Evolutionary conservation across 768 basidiomycete genomes (phyloP).

Genomic region (Cytidiella melzeri): DNA sequence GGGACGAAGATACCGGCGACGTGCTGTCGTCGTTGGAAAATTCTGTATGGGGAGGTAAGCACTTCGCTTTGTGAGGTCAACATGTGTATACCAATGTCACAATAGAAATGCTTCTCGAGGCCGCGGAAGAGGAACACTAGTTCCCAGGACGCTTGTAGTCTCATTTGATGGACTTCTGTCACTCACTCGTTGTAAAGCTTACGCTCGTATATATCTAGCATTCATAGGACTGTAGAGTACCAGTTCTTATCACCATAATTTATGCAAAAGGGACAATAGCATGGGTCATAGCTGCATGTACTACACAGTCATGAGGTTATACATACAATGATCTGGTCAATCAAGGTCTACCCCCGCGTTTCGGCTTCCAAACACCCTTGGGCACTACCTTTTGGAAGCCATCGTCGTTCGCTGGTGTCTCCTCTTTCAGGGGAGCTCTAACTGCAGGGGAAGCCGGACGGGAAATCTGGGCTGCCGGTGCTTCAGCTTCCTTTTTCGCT

Average conservation of each 20-base stretch:
- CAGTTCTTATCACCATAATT: constrained; percentile 13
- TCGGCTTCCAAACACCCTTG: constrained; percentile 31
- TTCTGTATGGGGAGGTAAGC: constrained; percentile 70
- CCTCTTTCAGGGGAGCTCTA: constrained; percentile 28
- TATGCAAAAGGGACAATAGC: no score
- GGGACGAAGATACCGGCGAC: constrained; percentile 32
- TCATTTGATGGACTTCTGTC: constrained; percentile 4
- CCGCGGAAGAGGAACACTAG: constrained; percentile 35
- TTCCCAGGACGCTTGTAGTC: constrained; percentile 2
- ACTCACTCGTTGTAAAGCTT: no score
- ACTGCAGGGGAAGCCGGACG: constrained; percentile 34
- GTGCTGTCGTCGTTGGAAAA: constrained; percentile 54
- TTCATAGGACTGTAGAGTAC: constrained; percentile 16
- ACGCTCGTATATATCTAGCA: no score
- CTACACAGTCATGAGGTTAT: no score
- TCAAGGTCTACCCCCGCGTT: constrained; percentile 6
- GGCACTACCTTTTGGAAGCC: constrained; percentile 63
- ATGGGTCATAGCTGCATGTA: no score
- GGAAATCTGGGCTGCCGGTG: constrained; percentile 24
- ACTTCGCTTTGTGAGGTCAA: not conserved
- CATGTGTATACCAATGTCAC: not conserved
- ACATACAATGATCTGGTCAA: no score
- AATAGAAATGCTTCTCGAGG: constrained; percentile 40
- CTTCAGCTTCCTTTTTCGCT: constrained; percentile 33
- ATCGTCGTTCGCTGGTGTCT: constrained; percentile 51